These are phyloP conservation scores for Pseudogymnoascus sp. DNA, from an alignment of 2,329 filamentous ascomycete genomes.

Conservation along the genomic window DNA sequence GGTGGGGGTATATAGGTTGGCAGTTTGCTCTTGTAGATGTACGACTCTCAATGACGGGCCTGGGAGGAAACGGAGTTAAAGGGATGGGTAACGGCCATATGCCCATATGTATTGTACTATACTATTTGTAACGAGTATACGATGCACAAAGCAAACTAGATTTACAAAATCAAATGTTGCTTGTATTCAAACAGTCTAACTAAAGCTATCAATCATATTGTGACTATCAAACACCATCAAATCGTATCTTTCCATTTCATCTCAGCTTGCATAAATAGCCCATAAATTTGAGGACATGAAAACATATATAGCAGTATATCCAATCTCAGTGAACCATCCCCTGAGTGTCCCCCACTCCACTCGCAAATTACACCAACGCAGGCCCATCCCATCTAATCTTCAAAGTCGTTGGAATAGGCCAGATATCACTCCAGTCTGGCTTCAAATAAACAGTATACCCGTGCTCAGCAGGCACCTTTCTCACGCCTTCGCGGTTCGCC, in stretches of 20 bases:
- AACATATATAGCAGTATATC: not conserved
- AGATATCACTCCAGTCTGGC: slow-evolving; percentile 53
- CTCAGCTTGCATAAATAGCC: not conserved
- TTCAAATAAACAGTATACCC: slow-evolving; percentile 46
- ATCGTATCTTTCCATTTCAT: not conserved
- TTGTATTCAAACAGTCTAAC: not conserved
- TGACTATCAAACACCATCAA: not conserved
- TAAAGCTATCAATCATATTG: not conserved
- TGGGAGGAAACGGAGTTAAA: not conserved
- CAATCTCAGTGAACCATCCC: not conserved
- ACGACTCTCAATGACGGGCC: not conserved
- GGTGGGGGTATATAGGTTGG: not conserved
- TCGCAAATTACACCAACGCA: not conserved
- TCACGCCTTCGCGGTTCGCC: slow-evolving; percentile 15
- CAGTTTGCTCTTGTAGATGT: not conserved
- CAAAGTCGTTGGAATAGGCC: slow-evolving; percentile 36
- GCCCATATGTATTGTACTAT: not conserved
- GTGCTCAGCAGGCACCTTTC: slow-evolving; percentile 12
- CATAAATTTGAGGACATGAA: not conserved
- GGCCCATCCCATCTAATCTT: slow-evolving; percentile 24
- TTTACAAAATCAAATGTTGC: not conserved
- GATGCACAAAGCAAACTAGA: not conserved
- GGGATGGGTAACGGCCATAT: not conserved
- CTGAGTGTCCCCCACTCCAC: not conserved
- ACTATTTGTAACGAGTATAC: slow-evolving; percentile 1